Conservation (phyloP, 352 stramenopile genomes). For the Globisporangium irregulare region DNA sequence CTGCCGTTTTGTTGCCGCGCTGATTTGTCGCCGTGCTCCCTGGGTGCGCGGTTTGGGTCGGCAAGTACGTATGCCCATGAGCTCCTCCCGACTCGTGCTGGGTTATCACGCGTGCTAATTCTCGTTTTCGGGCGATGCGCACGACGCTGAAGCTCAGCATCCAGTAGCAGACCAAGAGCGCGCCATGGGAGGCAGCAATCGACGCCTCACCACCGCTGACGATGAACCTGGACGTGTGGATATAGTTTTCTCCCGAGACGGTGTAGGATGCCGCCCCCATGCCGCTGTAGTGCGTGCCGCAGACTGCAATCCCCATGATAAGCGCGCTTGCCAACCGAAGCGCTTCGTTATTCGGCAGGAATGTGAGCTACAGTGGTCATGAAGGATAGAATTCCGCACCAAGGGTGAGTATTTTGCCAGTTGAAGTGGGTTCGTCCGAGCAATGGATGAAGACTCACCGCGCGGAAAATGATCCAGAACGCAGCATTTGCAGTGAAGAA, state of each 20-base stretch:
- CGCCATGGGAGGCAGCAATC: conserved; percentile 37
- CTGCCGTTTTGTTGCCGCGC: background rate
- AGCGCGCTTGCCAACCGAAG: conserved; percentile 49
- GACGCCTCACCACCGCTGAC: conserved; percentile 35
- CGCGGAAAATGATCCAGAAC: conserved; percentile 71
- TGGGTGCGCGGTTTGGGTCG: background rate
- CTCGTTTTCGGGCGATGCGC: conserved; percentile 4
- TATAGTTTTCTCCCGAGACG: conserved; percentile 27
- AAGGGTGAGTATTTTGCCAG: background rate
- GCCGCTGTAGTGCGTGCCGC: conserved; percentile 53
- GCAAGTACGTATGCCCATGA: background rate
- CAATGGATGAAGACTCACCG: conserved; percentile 19
- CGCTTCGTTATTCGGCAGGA: conserved; percentile 42
- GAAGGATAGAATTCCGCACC: background rate
- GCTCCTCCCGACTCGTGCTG: conserved; percentile 3
- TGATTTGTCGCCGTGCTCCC: background rate
- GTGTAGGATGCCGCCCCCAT: conserved; percentile 46
- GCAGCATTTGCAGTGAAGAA: conserved; percentile 53
- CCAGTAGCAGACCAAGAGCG: conserved; percentile 54
- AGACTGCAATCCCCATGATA: conserved; percentile 63
- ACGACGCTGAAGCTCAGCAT: conserved; percentile 26
- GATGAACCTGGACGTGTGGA: conserved; percentile 18
- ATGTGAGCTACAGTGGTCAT: conserved; percentile 33
- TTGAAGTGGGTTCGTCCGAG: no score
- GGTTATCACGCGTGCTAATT: background rate